phyloP scores from a whole-genome alignment of 805 yeast species.

The Huiozyma sinensis region DNA sequence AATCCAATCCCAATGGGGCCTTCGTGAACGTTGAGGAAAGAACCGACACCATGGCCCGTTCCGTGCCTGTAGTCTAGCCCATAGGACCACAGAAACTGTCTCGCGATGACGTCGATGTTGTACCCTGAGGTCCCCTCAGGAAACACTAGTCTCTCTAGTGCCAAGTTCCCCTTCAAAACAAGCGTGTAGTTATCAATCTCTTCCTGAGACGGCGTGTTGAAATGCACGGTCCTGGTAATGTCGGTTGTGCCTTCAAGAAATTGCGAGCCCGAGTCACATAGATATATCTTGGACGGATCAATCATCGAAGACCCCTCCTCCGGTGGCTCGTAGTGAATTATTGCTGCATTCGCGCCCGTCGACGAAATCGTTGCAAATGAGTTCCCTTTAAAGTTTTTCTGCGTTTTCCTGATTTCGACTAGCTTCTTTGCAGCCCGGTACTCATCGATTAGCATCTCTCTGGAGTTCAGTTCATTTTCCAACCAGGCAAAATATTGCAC shows the following conservation, averaged over 20 bases:
- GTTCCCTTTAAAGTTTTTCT: conserved; percentile 50
- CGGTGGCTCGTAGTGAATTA: conserved; percentile 68
- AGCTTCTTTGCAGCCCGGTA: conserved; percentile 55
- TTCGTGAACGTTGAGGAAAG: conserved; percentile 85
- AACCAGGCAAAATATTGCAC: conserved; percentile 76
- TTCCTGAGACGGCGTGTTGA: conserved; percentile 43
- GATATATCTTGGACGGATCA: conserved; percentile 55
- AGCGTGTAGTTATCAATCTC: conserved; percentile 63
- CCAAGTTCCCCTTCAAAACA: conserved; percentile 86
- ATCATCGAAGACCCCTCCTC: conserved; percentile 46
- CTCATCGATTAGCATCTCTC: conserved; percentile 44
- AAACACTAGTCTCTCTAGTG: conserved; percentile 69
- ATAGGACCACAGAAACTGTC: conserved; percentile 69
- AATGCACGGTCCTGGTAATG: conserved; percentile 79
- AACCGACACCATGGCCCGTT: conserved; percentile 96
- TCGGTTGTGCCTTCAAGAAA: conserved; percentile 93
- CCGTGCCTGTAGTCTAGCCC: conserved; percentile 91
- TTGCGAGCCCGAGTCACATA: conserved; percentile 88
- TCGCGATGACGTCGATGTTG: conserved; percentile 68
- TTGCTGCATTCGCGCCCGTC: conserved; percentile 63
- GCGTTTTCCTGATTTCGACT: conserved; percentile 40
- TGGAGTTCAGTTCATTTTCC: conserved; percentile 41
- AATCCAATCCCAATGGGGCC: conserved; percentile 79
- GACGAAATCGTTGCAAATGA: conserved; percentile 73
- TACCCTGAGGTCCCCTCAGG: conserved; percentile 69